Base-by-base conservation (phyloP, 2,329 filamentous ascomycete genomes). In the Hypomyces rosellus region DNA sequence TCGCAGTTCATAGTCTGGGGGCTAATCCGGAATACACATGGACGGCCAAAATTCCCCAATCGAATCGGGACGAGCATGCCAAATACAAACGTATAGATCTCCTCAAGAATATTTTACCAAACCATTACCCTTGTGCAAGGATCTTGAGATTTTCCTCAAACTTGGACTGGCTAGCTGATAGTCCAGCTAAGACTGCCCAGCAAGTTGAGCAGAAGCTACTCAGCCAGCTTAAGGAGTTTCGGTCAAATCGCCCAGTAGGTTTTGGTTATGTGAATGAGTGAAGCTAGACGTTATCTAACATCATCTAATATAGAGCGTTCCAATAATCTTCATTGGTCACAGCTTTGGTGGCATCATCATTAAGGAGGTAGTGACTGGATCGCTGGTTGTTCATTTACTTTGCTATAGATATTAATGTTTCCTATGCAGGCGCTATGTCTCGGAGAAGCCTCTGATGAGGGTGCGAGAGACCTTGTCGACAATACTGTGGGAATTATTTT, bases 261-360 rank as follows among this genome's bases (percentile, higher is more conserved):
- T 30, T 30, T 30, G 12, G 14, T n/a, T 8, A 37, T 14, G 14
- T 38, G 14, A 16, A 38, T n/a, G 12, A 20, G 8, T 30, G 9
- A 30, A 5, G n/a, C n/a, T n/a, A 18, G 16, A 5, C n/a, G 6
- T 30, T 11, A 30, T 30, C 4, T 34, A 30, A 2, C 5, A 5
- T 4, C 13, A 3, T 1, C n/a, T 30, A n/a, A n/a, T n/a, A 7
- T 6, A 56, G 49, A 18, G 34, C 18, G 33, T 59, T 22, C 56
- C 56, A 12, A 51, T 58, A 4, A 50, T 59, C 9, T 61, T 61
- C 25, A 51, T 59, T 2, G 54, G 56, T 5, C 55, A 59, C 5
- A 59, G 57, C 41, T 53, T 59, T n/a, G 57, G 56, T 2, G 56
- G 56, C 3, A 57, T 59, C 8, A 52, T 59, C 15, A 56, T 59